Base-by-base conservation (phyloP, 2,329 filamentous ascomycete species). In the Leptodontidium sp. region DNA sequence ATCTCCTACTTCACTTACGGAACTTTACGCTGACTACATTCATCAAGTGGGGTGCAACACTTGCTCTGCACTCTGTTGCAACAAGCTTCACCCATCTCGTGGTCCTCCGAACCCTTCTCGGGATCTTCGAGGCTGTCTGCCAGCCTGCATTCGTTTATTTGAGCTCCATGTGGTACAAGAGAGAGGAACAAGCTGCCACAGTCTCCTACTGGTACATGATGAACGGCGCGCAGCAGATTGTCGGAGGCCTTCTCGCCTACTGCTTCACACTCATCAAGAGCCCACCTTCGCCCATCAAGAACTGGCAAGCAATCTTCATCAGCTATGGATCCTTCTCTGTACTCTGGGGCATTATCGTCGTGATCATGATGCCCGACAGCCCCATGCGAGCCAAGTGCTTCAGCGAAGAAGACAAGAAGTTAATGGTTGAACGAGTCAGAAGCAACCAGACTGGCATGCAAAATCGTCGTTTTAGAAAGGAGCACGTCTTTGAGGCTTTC, bases 91-190 rank as follows among this genome's bases (percentile, higher is more conserved):
- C 82, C 0, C 85, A 88, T 1, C 85, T 89, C 0, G 83, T 91
- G 45, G 86, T 86, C 0, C 84, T 91, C 55, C 86, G 90, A 0
- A 89, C 91, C 74, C 86, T 92, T 71, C 82, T 92, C 0, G 91
- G 90, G 38, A 82, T 90, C 1, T 90, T 90, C 65, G 91, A 93
- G 76, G 83, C 88, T 0, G 87, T 88, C 0, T 89, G 91, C 4
- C 91, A 89, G 1, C 90, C 90, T 0, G 87, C 88, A 0, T 92
- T 92, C 73, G 86, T 89, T 0, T 81, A 91, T 2, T 83, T 93
- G 71, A 91, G 88, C 2, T 86, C 83, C 4, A 88, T 91, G 80
- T 93, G 90, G 90, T 93, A 92, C 74, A 92, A 91, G 1, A 90
- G 90, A 76, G 84, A 84, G 65, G 90, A 93, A 77, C 90, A 92